These are phyloP conservation scores for Talaromyces islandicus DNA, from an alignment of 2,329 filamentous ascomycete genomes.

Conservation along the genomic window DNA sequence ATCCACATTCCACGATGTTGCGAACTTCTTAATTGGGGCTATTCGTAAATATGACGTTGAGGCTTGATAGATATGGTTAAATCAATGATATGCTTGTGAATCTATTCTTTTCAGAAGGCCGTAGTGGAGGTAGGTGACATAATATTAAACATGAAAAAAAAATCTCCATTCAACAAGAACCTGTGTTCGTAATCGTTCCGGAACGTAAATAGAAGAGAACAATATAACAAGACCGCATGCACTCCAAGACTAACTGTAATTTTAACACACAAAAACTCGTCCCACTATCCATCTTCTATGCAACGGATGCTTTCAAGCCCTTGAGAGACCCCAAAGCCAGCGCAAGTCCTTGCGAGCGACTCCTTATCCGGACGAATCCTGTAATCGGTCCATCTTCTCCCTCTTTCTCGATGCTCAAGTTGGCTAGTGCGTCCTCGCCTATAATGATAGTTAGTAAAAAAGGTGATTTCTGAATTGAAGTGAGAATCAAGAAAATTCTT, in stretches of 20 bases:
- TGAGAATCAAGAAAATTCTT: slow-evolving; percentile 42
- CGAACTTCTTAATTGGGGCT: no score
- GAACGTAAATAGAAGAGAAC: slow-evolving; percentile 13
- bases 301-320: slow-evolving; percentile 69
- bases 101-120: neutral
- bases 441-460: slow-evolving; percentile 16
- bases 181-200: slow-evolving; percentile 23
- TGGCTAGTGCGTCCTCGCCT: slow-evolving; percentile 98
- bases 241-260: slow-evolving; percentile 11
- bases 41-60: neutral
- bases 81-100: neutral
- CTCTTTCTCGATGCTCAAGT: slow-evolving; percentile 96
- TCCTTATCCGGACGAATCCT: slow-evolving; percentile 95
- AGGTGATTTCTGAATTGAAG: slow-evolving; percentile 9
- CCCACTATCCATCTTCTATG: slow-evolving; percentile 24
- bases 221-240: slow-evolving; percentile 20
- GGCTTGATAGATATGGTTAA: neutral
- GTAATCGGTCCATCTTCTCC: slow-evolving; percentile 92
- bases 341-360: slow-evolving; percentile 89
- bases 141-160: slow-evolving; percentile 4
- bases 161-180: slow-evolving; percentile 11
- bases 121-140: neutral
- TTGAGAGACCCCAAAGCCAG: slow-evolving; percentile 91
- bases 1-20: no score
- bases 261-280: slow-evolving; percentile 16